Evolutionary conservation across 2,329 filamentous ascomycete species (phyloP).

Genomic region (Colletotrichum chlorophyti): DNA sequence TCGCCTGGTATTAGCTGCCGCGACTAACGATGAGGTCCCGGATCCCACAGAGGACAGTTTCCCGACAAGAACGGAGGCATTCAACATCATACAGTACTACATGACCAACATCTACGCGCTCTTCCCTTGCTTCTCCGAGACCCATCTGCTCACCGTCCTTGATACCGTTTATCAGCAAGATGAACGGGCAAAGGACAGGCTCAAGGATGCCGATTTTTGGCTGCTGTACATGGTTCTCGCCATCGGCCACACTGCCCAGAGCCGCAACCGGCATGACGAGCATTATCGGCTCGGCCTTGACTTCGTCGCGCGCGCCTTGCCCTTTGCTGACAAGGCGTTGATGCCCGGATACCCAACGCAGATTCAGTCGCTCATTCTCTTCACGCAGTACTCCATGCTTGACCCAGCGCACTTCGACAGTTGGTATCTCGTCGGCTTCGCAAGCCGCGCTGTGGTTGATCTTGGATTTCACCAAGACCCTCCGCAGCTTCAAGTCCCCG

Average conservation of each 20-base stretch:
- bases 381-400: constrained; percentile 88
- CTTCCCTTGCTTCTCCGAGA: constrained; percentile 84
- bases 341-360: constrained; percentile 84
- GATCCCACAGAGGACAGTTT: constrained; percentile 65
- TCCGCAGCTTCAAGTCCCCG: constrained; percentile 70
- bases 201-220: constrained; percentile 79
- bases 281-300: constrained; percentile 64
- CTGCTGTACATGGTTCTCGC: constrained; percentile 89
- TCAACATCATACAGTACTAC: constrained; percentile 80
- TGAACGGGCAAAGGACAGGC: constrained; percentile 52
- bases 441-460: constrained; percentile 86
- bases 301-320: constrained; percentile 70
- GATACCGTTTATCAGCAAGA: constrained; percentile 82
- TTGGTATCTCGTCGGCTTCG: constrained; percentile 93
- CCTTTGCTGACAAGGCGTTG: constrained; percentile 81
- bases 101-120: constrained; percentile 82
- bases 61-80: constrained; percentile 74
- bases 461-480: constrained; percentile 93
- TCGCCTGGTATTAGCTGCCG: constrained; percentile 83
- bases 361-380: constrained; percentile 84
- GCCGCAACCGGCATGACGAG: constrained; percentile 70
- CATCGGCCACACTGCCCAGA: constrained; percentile 78
- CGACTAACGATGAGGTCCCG: constrained; percentile 75
- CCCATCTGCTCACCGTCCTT: constrained; percentile 76
- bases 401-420: constrained; percentile 92